Evolutionary conservation across 768 basidiomycete genomes (phyloP), one percentile per base, ranked within the genome.

Genomic region (Tricholoma bakamatsutake): DNA sequence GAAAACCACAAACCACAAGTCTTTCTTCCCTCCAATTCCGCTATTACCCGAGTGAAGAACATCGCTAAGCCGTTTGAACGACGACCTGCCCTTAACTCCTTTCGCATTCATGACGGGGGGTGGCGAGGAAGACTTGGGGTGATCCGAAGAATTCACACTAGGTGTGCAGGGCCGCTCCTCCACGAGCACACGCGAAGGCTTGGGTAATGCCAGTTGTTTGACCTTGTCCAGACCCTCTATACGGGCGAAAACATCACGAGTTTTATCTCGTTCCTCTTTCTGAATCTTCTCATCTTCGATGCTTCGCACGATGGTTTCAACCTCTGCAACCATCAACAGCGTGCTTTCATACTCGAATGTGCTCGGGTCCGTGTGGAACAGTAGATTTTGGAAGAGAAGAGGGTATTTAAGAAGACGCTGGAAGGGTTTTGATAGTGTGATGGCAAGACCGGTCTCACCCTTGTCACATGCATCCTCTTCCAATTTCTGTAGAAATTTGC

Each of bases 211-310:
- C 43, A 99, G 76, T 65, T 95, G 93, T 69, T 87, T 87, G 68
- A 93, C 93, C 67, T 90, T 93, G 68, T 98, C 94, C 49, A 99
- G 72, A 2, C 96, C 96, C 57, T 99, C 97, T 30, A 99, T 98
- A 7, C 97, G 85, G 4, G 95, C 97, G 62, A 97, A 90, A 2
- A 92, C 88, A 68, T 99, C 96, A 12, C 96, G 79, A 3, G 95
- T 97, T 75, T 88, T 90, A 71, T 97, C 93, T 31, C 96, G 84
- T 67, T 96, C 93, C 67, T 98, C 96, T 70, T 93, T 92, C 67
- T 90, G 88, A 54, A 93, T 90, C 77, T 98, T 98, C 76, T 99
- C 94, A 64, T 98, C 96, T 69, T 99, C 96, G 54, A 99, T 98
- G 58, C 90, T 91, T 45, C 96, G 81, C 48, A 99, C 96, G 63